Base-by-base conservation (phyloP, 345 rosid species). In the Eucalyptus cloeziana region DNA sequence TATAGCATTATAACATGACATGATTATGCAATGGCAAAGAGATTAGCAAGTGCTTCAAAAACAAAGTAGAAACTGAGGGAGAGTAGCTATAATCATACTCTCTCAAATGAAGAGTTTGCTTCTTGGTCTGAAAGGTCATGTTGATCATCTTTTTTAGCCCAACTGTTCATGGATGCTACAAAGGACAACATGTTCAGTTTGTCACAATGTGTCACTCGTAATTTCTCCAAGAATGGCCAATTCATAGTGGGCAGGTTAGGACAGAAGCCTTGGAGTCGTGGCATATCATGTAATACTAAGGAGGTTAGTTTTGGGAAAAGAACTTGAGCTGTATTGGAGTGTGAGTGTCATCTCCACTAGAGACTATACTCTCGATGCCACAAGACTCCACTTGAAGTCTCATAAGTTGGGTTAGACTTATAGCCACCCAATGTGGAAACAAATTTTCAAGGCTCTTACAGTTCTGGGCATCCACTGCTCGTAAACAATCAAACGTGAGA, bases 401-500 rank as follows among this genome's bases (percentile, higher is more conserved):
- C 13, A 4, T 0, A 58, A 58, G 64, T 58, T 25, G 2, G 14
- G 13, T 25, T 58, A 58, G 64, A 25, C 64, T 58, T 1, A 2
- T 25, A 10, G n/a, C 64, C 64, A 58, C n/a, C 64, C 64, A 58
- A 25, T 25, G 64, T 0, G 14, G n/a, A 58, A 58, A 58, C 0
- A 58, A 1, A 58, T 25, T 4, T 58, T 58, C 0, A 2, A 58
- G 64, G 2, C 64, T 58, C 64, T 58, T 5, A 58, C n/a, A 58
- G 0, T 58, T 58, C 0, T 1, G 0, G 13, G 13, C 64, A 2
- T 58, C 0, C n/a, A 58, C n/a, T 58, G 0, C 0, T 11, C 0
- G 7, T 58, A 58, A 58, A 58, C 2, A 11, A 0, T 58, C 64
- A 24, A 58, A 58, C 3, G 2, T 58, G 14, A 58, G 64, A 58